These are phyloP conservation scores for Amanita polypyramis DNA, from an alignment of 768 basidiomycete genomes.

Conservation along the genomic window DNA sequence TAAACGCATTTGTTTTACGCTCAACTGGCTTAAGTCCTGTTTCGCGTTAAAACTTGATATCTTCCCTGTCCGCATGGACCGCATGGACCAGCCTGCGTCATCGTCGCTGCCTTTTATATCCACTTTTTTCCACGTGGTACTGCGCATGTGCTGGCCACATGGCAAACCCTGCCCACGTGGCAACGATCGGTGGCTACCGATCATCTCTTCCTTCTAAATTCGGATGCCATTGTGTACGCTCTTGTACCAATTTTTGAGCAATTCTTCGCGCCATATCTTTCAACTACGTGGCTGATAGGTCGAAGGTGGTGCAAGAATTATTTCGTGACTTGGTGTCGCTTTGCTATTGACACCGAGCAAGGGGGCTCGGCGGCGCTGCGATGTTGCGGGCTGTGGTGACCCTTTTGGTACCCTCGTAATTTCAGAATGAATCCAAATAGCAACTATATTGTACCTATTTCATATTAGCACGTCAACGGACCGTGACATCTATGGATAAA, in stretches of 20 bases:
- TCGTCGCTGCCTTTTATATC: background rate
- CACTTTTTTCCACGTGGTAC: slow-evolving; percentile 22
- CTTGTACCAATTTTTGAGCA: background rate
- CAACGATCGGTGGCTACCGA: slow-evolving; percentile 20
- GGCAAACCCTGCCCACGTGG: slow-evolving; percentile 19
- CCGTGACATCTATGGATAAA: background rate
- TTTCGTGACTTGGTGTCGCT: too few species aligned
- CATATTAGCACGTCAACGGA: slow-evolving; percentile 1
- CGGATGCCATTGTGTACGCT: background rate
- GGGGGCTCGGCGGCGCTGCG: too few species aligned
- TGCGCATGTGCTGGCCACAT: slow-evolving; percentile 20
- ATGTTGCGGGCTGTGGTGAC: background rate
- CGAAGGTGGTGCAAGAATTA: too few species aligned
- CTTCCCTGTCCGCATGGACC: background rate
- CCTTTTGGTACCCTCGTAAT: background rate
- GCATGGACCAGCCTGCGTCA: background rate
- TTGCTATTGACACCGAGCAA: too few species aligned
- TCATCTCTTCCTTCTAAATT: background rate
- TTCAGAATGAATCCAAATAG: background rate
- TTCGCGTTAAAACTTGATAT: background rate
- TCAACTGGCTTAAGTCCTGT: background rate
- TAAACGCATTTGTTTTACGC: too few species aligned
- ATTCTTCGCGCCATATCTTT: too few species aligned
- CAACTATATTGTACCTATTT: background rate
- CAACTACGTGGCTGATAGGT: background rate